Evolutionary conservation across 768 basidiomycete species (phyloP).

Genomic region (Collybia nuda): DNA sequence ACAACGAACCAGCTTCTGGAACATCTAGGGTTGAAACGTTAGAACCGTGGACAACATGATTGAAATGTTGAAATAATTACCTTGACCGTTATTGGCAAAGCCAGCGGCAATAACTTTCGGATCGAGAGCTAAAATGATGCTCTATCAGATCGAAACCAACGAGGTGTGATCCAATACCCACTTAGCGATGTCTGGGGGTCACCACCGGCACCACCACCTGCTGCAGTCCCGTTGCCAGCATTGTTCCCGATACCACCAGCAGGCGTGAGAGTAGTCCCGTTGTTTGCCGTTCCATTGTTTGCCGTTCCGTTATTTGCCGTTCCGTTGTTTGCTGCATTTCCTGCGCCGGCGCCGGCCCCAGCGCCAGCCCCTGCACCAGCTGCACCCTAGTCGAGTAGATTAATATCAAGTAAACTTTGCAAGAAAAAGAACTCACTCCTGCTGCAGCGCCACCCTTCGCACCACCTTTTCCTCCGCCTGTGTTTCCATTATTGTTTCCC

Average conservation of each 20-base stretch:
- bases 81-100: constrained; percentile 56
- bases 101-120: constrained; percentile 51
- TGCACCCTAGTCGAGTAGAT: not conserved
- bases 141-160: not conserved
- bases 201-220: constrained; percentile 5
- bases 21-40: not conserved
- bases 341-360: too few species aligned
- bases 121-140: constrained; percentile 27
- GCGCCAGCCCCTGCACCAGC: not conserved
- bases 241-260: not conserved
- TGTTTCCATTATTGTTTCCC: not conserved
- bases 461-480: not conserved
- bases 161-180: constrained; percentile 9
- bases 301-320: too few species aligned
- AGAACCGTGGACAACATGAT: not conserved
- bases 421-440: not conserved
- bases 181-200: constrained; percentile 47
- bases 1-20: not conserved
- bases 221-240: not conserved
- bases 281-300: too few species aligned
- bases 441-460: not conserved
- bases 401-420: not conserved
- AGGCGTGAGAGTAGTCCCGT: too few species aligned
- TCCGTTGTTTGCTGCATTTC: too few species aligned
- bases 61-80: constrained; percentile 3